Percentiles rank a stretch among this genome's conserved stretches.
Conservation (phyloP, 1,284 basidiomycete genomes). For the Puccinia horiana region DNA sequence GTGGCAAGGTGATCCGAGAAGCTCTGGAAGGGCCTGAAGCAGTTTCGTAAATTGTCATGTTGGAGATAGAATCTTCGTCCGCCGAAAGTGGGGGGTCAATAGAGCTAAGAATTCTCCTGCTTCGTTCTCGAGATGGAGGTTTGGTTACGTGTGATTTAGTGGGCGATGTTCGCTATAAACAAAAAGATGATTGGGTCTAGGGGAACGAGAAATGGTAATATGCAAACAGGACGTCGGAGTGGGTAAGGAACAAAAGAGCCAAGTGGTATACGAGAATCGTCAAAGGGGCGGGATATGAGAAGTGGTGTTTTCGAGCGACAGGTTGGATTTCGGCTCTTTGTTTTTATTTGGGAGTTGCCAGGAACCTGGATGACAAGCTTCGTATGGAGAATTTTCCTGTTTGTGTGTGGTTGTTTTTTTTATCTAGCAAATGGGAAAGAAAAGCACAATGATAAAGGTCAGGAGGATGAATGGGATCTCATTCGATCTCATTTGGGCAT, state of each 20-base stretch:
- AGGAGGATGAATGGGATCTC: slow-evolving; percentile 35
- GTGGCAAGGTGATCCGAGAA: slow-evolving; percentile 29
- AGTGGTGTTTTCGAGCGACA: not conserved
- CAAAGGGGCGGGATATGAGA: not conserved
- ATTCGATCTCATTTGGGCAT: slow-evolving; percentile 19
- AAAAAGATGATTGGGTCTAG: not conserved
- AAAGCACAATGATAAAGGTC: slow-evolving; percentile 22
- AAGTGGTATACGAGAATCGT: not conserved
- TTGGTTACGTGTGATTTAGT: not conserved
- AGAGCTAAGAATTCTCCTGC: not conserved
- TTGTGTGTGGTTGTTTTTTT: not conserved
- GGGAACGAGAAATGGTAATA: not conserved
- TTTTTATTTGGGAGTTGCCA: slow-evolving; percentile 10
- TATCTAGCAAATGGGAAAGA: slow-evolving; percentile 3
- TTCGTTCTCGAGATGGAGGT: not conserved
- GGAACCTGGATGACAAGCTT: slow-evolving; percentile 5
- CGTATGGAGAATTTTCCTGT: not conserved
- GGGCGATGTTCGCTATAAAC: not conserved
- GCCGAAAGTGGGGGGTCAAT: slow-evolving; percentile 3
- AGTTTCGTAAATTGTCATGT: slow-evolving; percentile 23
- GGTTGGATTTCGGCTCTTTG: not conserved
- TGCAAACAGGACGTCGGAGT: not conserved
- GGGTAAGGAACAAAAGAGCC: not conserved
- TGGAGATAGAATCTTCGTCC: not conserved
- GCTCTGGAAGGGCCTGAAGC: slow-evolving; percentile 17